phyloP scores from a whole-genome alignment of 352 stramenopile genomes.

The Phytophthora sp. region DNA sequence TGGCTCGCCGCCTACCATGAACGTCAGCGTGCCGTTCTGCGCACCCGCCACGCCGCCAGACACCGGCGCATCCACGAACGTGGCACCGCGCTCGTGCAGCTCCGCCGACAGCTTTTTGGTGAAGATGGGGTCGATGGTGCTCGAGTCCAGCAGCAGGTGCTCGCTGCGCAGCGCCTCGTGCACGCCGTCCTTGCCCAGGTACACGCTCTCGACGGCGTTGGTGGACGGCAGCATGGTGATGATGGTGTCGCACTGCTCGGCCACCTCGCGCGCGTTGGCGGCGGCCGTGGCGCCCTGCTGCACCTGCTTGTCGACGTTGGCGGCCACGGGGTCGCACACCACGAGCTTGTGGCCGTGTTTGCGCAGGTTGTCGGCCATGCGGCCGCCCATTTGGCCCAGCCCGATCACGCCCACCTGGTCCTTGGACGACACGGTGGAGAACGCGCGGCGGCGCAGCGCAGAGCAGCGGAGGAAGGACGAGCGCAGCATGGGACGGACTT shows the following conservation, averaged over 20 bases:
- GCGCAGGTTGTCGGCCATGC: constrained; percentile 94
- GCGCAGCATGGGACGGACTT: constrained; percentile 16
- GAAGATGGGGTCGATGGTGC: constrained; percentile 94
- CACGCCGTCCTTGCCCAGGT: constrained; percentile 73
- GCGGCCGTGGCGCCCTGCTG: constrained; percentile 58
- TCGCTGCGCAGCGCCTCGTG: constrained; percentile 67
- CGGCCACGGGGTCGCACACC: constrained; percentile 76
- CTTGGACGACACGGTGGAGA: constrained; percentile 31
- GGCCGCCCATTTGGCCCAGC: constrained; percentile 94
- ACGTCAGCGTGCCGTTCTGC: constrained; percentile 96
- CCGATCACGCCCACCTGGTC: constrained; percentile 89
- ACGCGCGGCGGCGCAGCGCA: neutral
- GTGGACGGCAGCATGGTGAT: constrained; percentile 96
- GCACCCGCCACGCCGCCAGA: constrained; percentile 97
- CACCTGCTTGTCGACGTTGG: constrained; percentile 57
- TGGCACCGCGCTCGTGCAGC: constrained; percentile 56
- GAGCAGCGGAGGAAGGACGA: neutral
- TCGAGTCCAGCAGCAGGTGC: constrained; percentile 95
- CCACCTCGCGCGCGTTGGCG: constrained; percentile 73
- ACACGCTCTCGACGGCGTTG: constrained; percentile 84
- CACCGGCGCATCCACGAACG: constrained; percentile 96
- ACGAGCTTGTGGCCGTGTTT: constrained; percentile 79
- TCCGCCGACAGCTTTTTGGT: constrained; percentile 88
- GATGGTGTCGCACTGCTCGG: constrained; percentile 81
- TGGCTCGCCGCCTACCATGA: constrained; percentile 94